Evolutionary conservation across 768 basidiomycete genomes (phyloP).

Genomic region (Candolleomyces efflorescens): DNA sequence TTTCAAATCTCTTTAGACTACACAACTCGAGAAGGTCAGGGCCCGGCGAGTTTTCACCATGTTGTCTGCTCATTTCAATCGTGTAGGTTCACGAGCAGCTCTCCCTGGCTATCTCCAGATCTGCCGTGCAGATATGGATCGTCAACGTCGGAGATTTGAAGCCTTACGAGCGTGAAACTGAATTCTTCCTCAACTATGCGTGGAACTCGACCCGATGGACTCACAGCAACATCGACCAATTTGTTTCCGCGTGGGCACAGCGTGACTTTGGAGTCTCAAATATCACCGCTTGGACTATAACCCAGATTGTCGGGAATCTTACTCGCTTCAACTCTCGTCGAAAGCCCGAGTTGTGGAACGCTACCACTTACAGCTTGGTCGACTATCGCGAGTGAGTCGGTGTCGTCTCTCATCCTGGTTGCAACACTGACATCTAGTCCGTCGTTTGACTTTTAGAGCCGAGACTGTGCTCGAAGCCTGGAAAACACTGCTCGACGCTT

Average conservation of each 20-base stretch:
- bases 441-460: constrained; percentile 35
- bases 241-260: constrained; percentile 54
- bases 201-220: constrained; percentile 59
- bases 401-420: too few relatives aligned
- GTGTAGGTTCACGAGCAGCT: constrained; percentile 54
- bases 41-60: too few relatives aligned
- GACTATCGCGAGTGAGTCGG: constrained; percentile 64
- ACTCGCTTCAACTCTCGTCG: constrained; percentile 54
- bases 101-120: constrained; percentile 56
- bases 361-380: constrained; percentile 56
- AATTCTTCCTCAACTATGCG: constrained; percentile 62
- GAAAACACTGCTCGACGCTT: constrained; percentile 42
- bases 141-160: constrained; percentile 76
- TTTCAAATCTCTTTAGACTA: constrained; percentile 29
- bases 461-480: constrained; percentile 53
- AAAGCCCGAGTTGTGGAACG: constrained; percentile 63
- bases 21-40: constrained; percentile 45
- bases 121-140: constrained; percentile 61
- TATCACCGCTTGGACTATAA: constrained; percentile 36
- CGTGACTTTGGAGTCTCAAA: constrained; percentile 55
- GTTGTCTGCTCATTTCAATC: too few relatives aligned
- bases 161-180: constrained; percentile 66
- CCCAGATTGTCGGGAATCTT: constrained; percentile 51
- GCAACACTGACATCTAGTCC: too few relatives aligned
- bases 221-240: constrained; percentile 47